Evolutionary conservation across 345 rosid genomes (phyloP).

Genomic region (Pistacia integerrima): DNA sequence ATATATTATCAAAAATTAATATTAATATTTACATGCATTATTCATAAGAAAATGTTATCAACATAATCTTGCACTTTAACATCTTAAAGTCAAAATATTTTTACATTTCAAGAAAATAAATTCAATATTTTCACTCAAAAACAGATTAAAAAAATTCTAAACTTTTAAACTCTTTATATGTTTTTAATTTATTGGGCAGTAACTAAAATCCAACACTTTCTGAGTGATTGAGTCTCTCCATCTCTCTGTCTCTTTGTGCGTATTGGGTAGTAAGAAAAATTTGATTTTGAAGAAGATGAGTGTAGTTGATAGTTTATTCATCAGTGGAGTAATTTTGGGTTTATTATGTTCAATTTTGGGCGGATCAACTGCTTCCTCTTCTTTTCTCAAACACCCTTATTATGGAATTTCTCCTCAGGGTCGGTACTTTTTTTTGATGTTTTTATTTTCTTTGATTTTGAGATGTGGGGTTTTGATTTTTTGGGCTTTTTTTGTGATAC

Average conservation of each 20-base stretch:
- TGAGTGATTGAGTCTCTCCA: background rate
- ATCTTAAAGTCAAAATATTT: no score
- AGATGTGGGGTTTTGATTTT: background rate
- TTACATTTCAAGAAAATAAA: no score
- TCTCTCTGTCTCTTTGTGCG: background rate
- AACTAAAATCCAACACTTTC: background rate
- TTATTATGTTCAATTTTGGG: conserved; percentile 25
- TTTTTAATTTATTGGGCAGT: background rate
- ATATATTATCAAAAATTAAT: no score
- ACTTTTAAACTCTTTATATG: background rate
- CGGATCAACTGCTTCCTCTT: conserved; percentile 54
- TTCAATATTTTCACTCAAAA: background rate
- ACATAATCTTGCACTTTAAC: no score
- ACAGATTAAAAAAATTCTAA: background rate
- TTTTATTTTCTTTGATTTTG: background rate
- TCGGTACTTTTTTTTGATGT: conserved; percentile 18
- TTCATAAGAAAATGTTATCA: no score
- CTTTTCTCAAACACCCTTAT: conserved; percentile 51
- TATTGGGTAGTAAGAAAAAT: background rate
- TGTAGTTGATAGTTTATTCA: conserved; percentile 11
- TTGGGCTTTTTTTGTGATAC: conserved; percentile 9
- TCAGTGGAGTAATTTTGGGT: conserved; percentile 24
- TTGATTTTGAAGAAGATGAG: conserved; percentile 39
- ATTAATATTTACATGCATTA: no score
- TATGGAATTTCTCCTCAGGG: conserved; percentile 92